These are phyloP conservation scores for Closterium sp. DNA, from an alignment of 139 green algal genomes.

Conservation along the genomic window DNA sequence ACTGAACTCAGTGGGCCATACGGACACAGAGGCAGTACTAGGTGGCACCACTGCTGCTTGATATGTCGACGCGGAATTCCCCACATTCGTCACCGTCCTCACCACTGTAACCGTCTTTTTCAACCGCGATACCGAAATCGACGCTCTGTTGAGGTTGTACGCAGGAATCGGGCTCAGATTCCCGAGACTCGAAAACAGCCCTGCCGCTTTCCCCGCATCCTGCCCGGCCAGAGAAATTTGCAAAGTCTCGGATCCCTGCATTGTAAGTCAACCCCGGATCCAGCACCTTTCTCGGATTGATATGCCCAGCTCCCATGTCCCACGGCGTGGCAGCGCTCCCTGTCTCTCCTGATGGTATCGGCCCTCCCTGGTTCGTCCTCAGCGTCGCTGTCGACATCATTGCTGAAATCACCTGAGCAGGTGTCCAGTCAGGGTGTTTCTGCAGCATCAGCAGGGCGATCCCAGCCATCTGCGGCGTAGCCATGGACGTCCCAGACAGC, in stretches of 20 bases:
- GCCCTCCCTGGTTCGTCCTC: background rate
- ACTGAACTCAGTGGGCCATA: background rate
- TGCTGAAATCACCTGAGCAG: constrained; percentile 24
- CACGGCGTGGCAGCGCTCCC: background rate
- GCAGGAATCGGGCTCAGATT: background rate
- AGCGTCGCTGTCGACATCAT: constrained; percentile 24
- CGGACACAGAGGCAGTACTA: background rate
- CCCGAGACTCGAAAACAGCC: background rate
- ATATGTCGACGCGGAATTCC: background rate
- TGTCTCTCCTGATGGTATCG: background rate
- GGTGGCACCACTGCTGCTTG: background rate
- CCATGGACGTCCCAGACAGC: constrained; percentile 45
- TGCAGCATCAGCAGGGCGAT: constrained; percentile 23
- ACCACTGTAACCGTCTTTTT: background rate
- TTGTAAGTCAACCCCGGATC: constrained; percentile 18
- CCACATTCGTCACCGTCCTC: background rate
- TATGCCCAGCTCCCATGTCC: constrained; percentile 19
- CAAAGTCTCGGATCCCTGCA: background rate
- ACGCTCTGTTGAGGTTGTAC: background rate
- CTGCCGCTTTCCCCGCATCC: background rate
- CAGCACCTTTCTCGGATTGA: constrained; percentile 7
- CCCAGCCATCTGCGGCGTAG: constrained; percentile 29
- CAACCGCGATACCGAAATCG: background rate
- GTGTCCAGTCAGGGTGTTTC: constrained; percentile 13
- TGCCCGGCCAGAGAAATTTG: background rate